Conservation (phyloP, 371 early-diverging fungal genomes). For the Spiromyces aspiralis region DNA sequence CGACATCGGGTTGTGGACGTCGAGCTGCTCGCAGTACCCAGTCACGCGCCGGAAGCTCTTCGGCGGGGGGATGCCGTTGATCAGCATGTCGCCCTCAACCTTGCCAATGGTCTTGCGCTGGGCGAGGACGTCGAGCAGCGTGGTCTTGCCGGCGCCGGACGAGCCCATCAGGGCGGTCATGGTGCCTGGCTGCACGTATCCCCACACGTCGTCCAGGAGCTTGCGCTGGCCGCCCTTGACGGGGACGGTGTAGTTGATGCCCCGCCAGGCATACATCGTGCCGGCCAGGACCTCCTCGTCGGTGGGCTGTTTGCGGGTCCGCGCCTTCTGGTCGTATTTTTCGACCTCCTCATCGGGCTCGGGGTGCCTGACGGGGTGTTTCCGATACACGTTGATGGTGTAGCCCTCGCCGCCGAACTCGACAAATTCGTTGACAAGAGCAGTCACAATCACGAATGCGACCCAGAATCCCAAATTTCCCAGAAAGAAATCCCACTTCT, state of each 20-base stretch:
- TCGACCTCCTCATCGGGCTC: constrained; percentile 13
- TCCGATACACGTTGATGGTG: constrained; percentile 38
- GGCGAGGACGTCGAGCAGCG: constrained; percentile 65
- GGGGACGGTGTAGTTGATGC: constrained; percentile 39
- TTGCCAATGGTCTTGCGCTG: constrained; percentile 60
- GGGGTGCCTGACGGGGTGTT: constrained; percentile 21
- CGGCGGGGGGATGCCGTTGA: constrained; percentile 34
- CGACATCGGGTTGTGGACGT: constrained; percentile 46
- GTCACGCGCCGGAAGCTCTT: constrained; percentile 44
- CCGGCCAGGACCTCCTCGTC: constrained; percentile 27
- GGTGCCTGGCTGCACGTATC: constrained; percentile 36
- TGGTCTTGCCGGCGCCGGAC: constrained; percentile 79
- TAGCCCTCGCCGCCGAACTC: constrained; percentile 37
- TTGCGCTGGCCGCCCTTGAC: constrained; percentile 35
- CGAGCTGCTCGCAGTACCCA: constrained; percentile 72
- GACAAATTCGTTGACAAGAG: constrained; percentile 35
- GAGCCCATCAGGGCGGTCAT: constrained; percentile 72
- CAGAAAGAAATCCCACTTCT: constrained; percentile 41
- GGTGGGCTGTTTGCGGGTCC: constrained; percentile 3
- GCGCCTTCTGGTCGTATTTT: constrained; percentile 6
- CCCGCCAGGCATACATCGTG: constrained; percentile 39
- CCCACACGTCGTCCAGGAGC: constrained; percentile 26
- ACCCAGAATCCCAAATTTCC: constrained; percentile 37
- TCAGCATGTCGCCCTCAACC: constrained; percentile 41
- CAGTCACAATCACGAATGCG: constrained; percentile 32